phyloP scores from a whole-genome alignment of 495 filamentous ascomycete genomes.

The Darksidea phi region DNA sequence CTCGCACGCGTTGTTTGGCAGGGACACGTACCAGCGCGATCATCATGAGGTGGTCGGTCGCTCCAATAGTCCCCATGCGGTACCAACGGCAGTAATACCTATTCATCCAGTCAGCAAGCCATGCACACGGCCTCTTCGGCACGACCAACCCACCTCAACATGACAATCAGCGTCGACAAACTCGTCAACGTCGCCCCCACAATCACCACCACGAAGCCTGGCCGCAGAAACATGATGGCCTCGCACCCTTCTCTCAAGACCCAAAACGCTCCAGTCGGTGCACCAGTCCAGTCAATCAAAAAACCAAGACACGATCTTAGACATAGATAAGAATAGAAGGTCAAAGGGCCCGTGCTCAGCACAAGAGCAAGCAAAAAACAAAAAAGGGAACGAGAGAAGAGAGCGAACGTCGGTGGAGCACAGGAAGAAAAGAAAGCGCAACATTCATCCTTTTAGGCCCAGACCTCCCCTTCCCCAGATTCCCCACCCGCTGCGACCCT shows the following conservation, averaged over 20 bases:
- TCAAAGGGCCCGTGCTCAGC: conserved; percentile 11
- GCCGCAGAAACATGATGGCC: conserved; percentile 15
- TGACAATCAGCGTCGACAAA: conserved; percentile 31
- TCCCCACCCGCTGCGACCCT: conserved; percentile 9
- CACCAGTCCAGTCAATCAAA: neutral
- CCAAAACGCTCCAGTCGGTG: neutral
- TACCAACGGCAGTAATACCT: conserved; percentile 34
- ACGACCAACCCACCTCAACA: conserved; percentile 23
- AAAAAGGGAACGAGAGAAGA: neutral
- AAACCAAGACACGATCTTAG: conserved; percentile 2
- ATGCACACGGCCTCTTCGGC: neutral
- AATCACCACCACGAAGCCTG: conserved; percentile 27
- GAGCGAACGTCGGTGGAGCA: conserved; percentile 2
- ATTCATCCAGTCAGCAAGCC: neutral
- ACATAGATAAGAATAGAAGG: conserved; percentile 9
- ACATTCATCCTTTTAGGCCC: conserved; percentile 33
- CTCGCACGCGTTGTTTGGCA: too few relatives aligned
- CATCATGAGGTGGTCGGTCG: conserved; percentile 31
- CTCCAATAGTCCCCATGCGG: conserved; percentile 26
- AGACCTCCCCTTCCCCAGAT: conserved; percentile 15
- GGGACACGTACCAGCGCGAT: conserved; percentile 15
- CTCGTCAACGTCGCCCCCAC: conserved; percentile 28
- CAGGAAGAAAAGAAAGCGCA: neutral
- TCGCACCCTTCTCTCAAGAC: neutral
- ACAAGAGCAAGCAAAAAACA: conserved; percentile 3